A percentile compares a stretch with the other conserved stretches of the same genome.
phyloP scores from a whole-genome alignment of 23 red algal genomes.

The Chondrus crispus region DNA sequence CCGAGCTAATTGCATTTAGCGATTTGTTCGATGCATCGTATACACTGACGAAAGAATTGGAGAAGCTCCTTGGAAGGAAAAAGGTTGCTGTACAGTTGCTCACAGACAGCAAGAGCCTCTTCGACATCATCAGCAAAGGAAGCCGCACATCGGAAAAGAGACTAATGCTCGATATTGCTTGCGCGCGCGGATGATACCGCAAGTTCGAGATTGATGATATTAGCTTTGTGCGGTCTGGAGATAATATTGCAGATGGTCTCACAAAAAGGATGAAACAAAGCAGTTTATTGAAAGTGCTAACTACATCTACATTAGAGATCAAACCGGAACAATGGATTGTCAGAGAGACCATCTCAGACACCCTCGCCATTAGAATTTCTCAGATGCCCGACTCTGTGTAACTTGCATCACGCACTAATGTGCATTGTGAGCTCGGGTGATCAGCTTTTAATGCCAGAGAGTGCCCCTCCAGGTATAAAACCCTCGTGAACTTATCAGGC shows the following conservation, averaged over 20 bases:
- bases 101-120: conserved; percentile 6
- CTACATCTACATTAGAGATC: background rate
- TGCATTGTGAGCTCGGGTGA: no score
- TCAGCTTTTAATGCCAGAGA: no score
- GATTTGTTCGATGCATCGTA: background rate
- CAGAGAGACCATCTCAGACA: no score
- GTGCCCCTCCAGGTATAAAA: no score
- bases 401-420: no score
- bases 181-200: background rate
- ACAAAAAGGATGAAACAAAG: background rate
- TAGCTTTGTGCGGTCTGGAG: background rate
- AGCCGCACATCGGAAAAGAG: background rate
- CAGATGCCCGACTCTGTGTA: no score
- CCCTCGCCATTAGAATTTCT: no score
- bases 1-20: background rate
- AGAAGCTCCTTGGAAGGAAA: background rate
- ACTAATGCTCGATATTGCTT: background rate
- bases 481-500: no score
- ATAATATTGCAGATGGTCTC: background rate
- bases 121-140: conserved; percentile 21
- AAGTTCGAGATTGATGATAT: background rate
- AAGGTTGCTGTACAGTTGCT: background rate
- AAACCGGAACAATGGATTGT: background rate
- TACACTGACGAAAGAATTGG: background rate
- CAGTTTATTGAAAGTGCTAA: background rate